Percentiles rank a stretch among this genome's conserved stretches.
These are phyloP conservation scores for Paraphoma chrysanthemicola DNA, from an alignment of 2,329 filamentous ascomycete species.

Conservation along the genomic window DNA sequence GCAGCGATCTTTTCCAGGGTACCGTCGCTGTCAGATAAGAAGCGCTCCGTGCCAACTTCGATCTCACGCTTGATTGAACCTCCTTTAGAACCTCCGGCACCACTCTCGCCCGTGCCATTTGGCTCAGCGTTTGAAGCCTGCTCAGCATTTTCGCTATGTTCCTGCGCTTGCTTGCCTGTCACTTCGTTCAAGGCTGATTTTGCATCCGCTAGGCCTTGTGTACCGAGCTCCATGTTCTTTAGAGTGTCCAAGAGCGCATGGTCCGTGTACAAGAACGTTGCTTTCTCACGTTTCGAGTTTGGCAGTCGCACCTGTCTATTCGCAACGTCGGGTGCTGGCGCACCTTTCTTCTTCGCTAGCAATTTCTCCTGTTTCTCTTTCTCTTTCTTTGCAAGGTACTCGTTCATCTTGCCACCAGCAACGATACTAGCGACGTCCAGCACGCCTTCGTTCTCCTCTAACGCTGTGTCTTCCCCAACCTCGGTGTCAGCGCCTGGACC, in stretches of 20 bases:
- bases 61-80: slow-evolving; percentile 64
- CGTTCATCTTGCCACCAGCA: slow-evolving; percentile 78
- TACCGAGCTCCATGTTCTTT: slow-evolving; percentile 57
- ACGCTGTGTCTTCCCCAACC: slow-evolving; percentile 58
- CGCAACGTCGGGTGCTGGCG: slow-evolving; percentile 63
- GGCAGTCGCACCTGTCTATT: slow-evolving; percentile 68
- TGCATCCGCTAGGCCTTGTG: slow-evolving; percentile 57
- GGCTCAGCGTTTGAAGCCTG: slow-evolving; percentile 29
- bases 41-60: slow-evolving; percentile 79
- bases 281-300: slow-evolving; percentile 74
- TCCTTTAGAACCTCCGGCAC: slow-evolving; percentile 19
- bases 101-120: slow-evolving; percentile 32
- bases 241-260: slow-evolving; percentile 62
- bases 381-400: slow-evolving; percentile 83
- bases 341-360: slow-evolving; percentile 64
- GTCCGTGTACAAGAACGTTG: slow-evolving; percentile 78
- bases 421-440: slow-evolving; percentile 86
- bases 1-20: slow-evolving; percentile 85
- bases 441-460: slow-evolving; percentile 72
- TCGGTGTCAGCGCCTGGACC: slow-evolving; percentile 64
- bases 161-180: slow-evolving; percentile 46
- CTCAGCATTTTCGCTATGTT: slow-evolving; percentile 41
- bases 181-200: slow-evolving; percentile 60
- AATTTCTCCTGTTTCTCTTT: slow-evolving; percentile 75
- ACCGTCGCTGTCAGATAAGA: slow-evolving; percentile 66